These are phyloP conservation scores for Colletotrichum tropicicola DNA, from an alignment of 2,329 filamentous ascomycete species.

Conservation along the genomic window DNA sequence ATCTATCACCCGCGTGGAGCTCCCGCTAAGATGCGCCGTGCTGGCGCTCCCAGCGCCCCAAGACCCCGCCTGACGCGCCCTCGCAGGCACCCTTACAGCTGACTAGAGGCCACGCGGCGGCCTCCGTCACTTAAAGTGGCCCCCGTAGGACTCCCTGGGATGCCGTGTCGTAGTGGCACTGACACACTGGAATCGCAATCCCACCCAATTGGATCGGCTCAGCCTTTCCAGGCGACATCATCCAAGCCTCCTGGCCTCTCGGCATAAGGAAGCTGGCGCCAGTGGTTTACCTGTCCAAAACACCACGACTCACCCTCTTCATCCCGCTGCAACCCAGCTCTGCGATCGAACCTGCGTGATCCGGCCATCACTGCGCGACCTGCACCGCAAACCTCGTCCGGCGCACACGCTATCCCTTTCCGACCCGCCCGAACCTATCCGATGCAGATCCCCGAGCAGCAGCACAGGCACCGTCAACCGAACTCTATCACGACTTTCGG, in stretches of 20 bases:
- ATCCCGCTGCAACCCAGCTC: background rate
- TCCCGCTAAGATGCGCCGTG: background rate
- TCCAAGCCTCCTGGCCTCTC: conserved; percentile 9
- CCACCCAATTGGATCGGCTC: conserved; percentile 15
- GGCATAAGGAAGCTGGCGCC: conserved; percentile 14
- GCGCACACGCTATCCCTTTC: background rate
- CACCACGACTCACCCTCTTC: background rate
- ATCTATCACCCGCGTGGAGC: too few species aligned
- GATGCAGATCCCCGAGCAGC: conserved; percentile 27
- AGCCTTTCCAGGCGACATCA: conserved; percentile 21
- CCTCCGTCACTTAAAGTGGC: conserved; percentile 21
- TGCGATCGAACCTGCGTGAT: background rate
- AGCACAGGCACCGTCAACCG: conserved; percentile 22
- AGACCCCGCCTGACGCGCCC: background rate
- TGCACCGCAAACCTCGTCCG: background rate
- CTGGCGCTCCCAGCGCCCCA: background rate
- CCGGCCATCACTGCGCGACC: background rate
- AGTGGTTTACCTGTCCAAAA: conserved; percentile 12
- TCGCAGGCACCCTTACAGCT: conserved; percentile 7
- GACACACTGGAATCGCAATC: conserved; percentile 1
- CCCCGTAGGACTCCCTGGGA: conserved; percentile 1
- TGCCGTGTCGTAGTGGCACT: background rate
- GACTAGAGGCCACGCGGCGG: conserved; percentile 29
- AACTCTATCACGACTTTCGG: conserved; percentile 26
- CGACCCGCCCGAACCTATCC: conserved; percentile 17